Conservation (phyloP, 1,284 basidiomycete species). For the Leucoagaricus sp. region DNA sequence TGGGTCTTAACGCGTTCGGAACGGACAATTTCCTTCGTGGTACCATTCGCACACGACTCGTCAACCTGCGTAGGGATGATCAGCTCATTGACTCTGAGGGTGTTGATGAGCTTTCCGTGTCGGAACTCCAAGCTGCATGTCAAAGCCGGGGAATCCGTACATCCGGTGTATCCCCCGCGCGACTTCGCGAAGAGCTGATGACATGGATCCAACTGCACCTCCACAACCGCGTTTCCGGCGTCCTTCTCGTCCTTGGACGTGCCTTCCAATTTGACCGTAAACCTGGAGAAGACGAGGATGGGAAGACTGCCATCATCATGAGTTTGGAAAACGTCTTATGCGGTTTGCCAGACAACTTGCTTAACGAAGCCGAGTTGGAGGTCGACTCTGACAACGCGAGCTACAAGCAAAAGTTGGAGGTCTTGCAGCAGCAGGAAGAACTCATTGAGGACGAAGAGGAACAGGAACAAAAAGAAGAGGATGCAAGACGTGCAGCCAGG, state of each 20-base stretch:
- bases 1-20: constrained; percentile 98
- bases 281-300: constrained; percentile 72
- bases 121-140: constrained; percentile 91
- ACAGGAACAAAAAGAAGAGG: constrained; percentile 95
- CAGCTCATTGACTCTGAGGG: constrained; percentile 91
- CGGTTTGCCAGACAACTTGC: constrained; percentile 93
- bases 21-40: constrained; percentile 99
- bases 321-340: constrained; percentile 91
- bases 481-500: constrained; percentile 83
- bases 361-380: constrained; percentile 96
- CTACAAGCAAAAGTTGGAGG: constrained; percentile 98
- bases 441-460: constrained; percentile 99
- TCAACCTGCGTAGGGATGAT: constrained; percentile 90
- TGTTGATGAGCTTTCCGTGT: constrained; percentile 85
- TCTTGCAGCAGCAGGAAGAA: constrained; percentile 97
- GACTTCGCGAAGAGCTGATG: constrained; percentile 84
- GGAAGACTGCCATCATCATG: constrained; percentile 73
- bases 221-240: constrained; percentile 88
- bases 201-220: constrained; percentile 96
- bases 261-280: constrained; percentile 94
- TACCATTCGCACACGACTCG: constrained; percentile 85
- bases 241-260: constrained; percentile 88
- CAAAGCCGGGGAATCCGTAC: constrained; percentile 95
- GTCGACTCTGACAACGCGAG: constrained; percentile 92
- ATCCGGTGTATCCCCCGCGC: constrained; percentile 78